Conservation (phyloP, 768 basidiomycete genomes). For the Hygrocybe coccinea region DNA sequence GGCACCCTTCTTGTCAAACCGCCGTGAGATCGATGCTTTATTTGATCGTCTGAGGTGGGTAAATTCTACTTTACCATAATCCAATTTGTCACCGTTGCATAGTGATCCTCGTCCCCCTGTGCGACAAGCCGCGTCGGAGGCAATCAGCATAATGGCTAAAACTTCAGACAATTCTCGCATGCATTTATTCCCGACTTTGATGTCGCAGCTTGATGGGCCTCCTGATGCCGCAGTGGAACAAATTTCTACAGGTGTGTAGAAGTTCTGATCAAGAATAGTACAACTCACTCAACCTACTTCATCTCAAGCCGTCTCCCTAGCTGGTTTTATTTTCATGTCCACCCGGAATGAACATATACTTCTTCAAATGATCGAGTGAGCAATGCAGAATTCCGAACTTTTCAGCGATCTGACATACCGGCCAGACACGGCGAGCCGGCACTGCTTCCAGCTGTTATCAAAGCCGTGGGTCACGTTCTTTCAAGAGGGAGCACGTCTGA, state of each 20-base stretch:
- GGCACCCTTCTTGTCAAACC: constrained; percentile 14
- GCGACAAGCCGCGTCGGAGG: constrained; percentile 13
- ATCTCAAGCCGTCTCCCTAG: constrained; percentile 14
- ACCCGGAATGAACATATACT: constrained; percentile 15
- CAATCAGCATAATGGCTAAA: constrained; percentile 14
- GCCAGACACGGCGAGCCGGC: constrained; percentile 10
- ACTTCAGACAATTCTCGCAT: constrained; percentile 14
- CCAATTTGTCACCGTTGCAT: not conserved
- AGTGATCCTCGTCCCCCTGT: constrained; percentile 11
- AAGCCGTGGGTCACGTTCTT: constrained; percentile 13
- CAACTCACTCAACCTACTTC: not conserved
- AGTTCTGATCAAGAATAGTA: not conserved
- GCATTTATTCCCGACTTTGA: constrained; percentile 15
- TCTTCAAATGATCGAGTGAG: constrained; percentile 13
- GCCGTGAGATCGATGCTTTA: constrained; percentile 15
- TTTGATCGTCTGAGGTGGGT: constrained; percentile 14
- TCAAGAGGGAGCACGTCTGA: constrained; percentile 15
- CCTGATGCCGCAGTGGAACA: constrained; percentile 3
- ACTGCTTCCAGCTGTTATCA: constrained; percentile 11
- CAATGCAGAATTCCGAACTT: not conserved
- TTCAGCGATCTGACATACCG: not conserved
- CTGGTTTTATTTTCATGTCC: constrained; percentile 14
- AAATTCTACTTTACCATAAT: not conserved
- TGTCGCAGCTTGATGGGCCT: constrained; percentile 10
- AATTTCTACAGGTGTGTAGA: constrained; percentile 12